Base-by-base conservation (phyloP, 148 eudicot species). In the Cornus controversa region DNA sequence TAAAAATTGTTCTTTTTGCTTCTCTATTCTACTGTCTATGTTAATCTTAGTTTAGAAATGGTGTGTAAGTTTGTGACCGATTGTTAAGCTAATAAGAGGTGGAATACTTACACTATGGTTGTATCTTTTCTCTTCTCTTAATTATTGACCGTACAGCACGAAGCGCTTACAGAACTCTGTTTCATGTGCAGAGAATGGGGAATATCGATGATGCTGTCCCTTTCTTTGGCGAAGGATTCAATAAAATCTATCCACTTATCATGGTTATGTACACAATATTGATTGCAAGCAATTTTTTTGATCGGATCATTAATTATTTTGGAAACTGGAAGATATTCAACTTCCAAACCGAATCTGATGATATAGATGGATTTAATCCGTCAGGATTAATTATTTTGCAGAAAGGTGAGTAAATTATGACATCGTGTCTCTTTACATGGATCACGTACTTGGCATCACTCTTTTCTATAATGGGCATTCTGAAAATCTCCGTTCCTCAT, bases 201-300 rank as follows among this genome's bases (percentile, higher is more conserved):
- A 96, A 88, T 58, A 93, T 96, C 34, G 99, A 96, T 81, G 95
- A 93, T 73, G 98, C 98, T 25, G 97, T 96, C 29, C 99, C 99
- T 68, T 96, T 96, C 83, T 96, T 96, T 78, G 99, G 99, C 42
- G 83, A 85, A 82, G 88, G 94, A 29, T 96, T 96, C 80, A 96
- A 96, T 81, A 96, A 82, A 85, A 90, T 96, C 1, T 96, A 89
- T 80, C 99, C 97, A 18, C 98, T 96, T 66, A 91, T 91, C 68
- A 96, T 96, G 99, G 98, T 96, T 82, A 75, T 92, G 8, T 96
- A 93, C 75, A 96, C 98, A 3, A 83, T 96, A 75, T 77, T 96
- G 87, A 89, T 96, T 72, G 98, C 98, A n/a, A 89, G 93, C 82
- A 96, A 93, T 45, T 93, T 93, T 82, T 91, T 93, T 81, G 94